These are phyloP conservation scores for Trypanosoma avium DNA, from an alignment of 208 protist species.

Conservation along the genomic window DNA sequence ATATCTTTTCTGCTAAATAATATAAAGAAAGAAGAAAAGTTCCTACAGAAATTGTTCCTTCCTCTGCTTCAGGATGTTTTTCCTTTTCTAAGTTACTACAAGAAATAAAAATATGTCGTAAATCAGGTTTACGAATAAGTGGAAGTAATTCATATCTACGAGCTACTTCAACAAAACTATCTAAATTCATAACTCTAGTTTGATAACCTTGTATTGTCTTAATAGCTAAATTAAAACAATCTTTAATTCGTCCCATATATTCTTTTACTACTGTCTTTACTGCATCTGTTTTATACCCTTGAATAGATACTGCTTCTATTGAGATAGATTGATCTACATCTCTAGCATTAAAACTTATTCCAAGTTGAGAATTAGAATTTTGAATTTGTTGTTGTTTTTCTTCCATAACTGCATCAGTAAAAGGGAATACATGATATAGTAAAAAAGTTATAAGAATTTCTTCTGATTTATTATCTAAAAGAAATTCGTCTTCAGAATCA, in stretches of 20 bases:
- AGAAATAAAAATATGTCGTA: constrained; percentile 48
- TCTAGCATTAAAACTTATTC: not conserved
- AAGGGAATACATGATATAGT: constrained; percentile 36
- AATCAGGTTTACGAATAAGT: constrained; percentile 37
- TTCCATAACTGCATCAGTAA: constrained; percentile 25
- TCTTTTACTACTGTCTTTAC: constrained; percentile 36
- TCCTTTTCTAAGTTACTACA: constrained; percentile 27
- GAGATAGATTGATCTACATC: constrained; percentile 4
- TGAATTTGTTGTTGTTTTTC: constrained; percentile 2
- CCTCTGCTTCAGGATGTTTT: constrained; percentile 8
- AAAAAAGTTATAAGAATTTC: constrained; percentile 32
- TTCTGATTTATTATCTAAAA: constrained; percentile 21
- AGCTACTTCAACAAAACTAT: constrained; percentile 40
- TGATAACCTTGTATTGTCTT: constrained; percentile 21
- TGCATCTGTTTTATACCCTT: constrained; percentile 30
- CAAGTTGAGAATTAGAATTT: not conserved
- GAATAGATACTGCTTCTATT: constrained; percentile 3
- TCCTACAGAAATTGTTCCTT: constrained; percentile 31
- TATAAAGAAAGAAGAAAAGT: constrained; percentile 44
- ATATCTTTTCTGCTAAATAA: constrained; percentile 58
- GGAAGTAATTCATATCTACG: constrained; percentile 45
- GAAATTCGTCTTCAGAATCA: not conserved
- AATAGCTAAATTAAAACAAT: constrained; percentile 31
- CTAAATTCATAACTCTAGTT: constrained; percentile 35
- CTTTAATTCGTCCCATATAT: constrained; percentile 39